These are phyloP conservation scores for Chloris gayana DNA, from an alignment of 176 grass and related monocot genomes.

Conservation along the genomic window DNA sequence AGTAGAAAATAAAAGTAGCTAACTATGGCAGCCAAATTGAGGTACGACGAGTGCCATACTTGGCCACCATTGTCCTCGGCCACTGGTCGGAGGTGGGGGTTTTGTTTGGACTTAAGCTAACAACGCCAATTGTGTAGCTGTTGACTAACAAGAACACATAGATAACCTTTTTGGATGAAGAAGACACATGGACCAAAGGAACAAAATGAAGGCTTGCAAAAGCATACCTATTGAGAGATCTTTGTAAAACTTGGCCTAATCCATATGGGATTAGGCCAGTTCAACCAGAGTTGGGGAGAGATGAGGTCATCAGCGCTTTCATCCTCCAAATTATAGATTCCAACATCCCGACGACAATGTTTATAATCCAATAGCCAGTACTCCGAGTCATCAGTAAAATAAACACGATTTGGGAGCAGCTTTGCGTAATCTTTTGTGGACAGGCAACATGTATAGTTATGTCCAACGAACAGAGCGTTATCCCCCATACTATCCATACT, in stretches of 20 bases:
- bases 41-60: too few relatives aligned
- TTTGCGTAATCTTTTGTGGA: background rate
- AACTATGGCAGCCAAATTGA: too few relatives aligned
- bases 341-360: background rate
- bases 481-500: background rate
- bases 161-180: too few relatives aligned
- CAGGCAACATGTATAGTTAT: background rate
- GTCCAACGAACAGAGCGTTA: background rate
- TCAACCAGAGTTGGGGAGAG: background rate
- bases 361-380: background rate
- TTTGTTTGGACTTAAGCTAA: too few relatives aligned
- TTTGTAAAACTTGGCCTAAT: constrained; percentile 14
- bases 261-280: constrained; percentile 19
- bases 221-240: background rate
- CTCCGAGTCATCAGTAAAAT: constrained; percentile 1
- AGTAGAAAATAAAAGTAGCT: too few relatives aligned
- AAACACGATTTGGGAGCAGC: background rate
- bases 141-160: too few relatives aligned
- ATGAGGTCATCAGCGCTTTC: too few relatives aligned
- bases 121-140: too few relatives aligned
- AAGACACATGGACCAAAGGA: too few relatives aligned
- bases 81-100: too few relatives aligned
- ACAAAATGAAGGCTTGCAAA: too few relatives aligned
- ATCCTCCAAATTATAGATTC: background rate
- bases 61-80: too few relatives aligned